These are phyloP conservation scores for Ulmus americana DNA, from an alignment of 331 rosid genomes.

Conservation along the genomic window DNA sequence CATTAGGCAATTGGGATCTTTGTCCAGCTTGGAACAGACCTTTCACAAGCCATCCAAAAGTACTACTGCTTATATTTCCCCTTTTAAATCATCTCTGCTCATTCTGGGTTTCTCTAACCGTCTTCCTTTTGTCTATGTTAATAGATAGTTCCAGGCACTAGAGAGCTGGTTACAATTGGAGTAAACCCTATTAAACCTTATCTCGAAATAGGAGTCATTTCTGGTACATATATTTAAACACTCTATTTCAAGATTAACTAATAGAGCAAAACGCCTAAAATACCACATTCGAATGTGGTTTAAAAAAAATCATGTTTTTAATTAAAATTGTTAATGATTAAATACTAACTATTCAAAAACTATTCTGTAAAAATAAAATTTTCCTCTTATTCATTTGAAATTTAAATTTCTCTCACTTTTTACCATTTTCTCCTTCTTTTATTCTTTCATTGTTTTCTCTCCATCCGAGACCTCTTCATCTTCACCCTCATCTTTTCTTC, in stretches of 20 bases:
- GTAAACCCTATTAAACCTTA: constrained; percentile 50
- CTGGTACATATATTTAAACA: constrained; percentile 36
- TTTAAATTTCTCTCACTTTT: too few species aligned
- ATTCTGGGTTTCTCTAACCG: neutral
- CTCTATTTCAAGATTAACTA: too few species aligned
- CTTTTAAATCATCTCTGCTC: neutral
- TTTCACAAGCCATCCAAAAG: constrained; percentile 70
- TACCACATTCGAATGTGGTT: neutral
- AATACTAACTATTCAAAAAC: too few species aligned
- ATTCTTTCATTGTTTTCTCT: too few species aligned
- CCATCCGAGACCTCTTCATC: too few species aligned
- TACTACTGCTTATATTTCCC: neutral
- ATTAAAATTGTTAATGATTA: too few species aligned
- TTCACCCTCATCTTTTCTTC: too few species aligned
- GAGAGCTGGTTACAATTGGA: constrained; percentile 50
- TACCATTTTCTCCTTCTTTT: neutral
- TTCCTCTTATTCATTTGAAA: too few species aligned
- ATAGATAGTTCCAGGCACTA: constrained; percentile 54
- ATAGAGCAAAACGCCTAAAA: too few species aligned
- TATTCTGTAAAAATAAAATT: too few species aligned
- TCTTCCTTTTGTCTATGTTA: neutral
- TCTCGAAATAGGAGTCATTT: constrained; percentile 46
- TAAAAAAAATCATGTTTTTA: neutral
- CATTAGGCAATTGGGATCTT: constrained; percentile 50
- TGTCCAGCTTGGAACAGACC: constrained; percentile 55